Base-by-base conservation (phyloP, 768 basidiomycete genomes). In the Obba rivulosa region DNA sequence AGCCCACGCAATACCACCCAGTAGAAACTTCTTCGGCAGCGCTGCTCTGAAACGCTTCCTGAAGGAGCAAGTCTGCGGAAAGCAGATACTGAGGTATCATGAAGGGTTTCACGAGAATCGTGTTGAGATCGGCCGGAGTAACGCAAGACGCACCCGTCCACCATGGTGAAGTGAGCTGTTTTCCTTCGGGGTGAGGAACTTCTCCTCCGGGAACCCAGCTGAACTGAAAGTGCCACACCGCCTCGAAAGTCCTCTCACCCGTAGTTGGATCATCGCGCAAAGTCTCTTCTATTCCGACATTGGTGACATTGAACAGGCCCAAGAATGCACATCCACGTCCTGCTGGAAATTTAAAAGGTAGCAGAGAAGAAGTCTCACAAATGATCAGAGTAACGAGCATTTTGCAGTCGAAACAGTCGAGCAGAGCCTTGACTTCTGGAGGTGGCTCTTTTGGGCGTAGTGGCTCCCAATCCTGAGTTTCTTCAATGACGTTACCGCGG, bases 1-100 rank as follows among this genome's bases (percentile, higher is more conserved):
- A 56, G 8, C 16, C 21, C 3, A 14, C 13, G 35, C 55, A 56
- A 18, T 50, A 49, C 55, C 55, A 56, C 10, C 34, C 34, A 28
- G 21, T 18, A 2, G 39, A 21, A 5, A 35, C 28, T 17, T 47
- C 41, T 11, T 56, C 55, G 18, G 47, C 47, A 20, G 43, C 49
- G 23, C 44, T 34, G 18, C 34, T 42, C 35, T 45, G 41, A 25
- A 43, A 24, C 14, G 43, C 41, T 18, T 9, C 24, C 1, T 34
- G 18, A 18, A 40, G 34, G 16, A 37, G 37, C 3, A 28, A 36
- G 9, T 41, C 41, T 3, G 45, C 21, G 3, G 48, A 45, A n/a
- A 50, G 39, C 25, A 52, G 40, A 8, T 41, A 42, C 7, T 52
- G 46, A 8, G 55, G 55, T 4, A 56, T 20, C 9, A 51, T 45